Conservation (phyloP, 2,329 filamentous ascomycete genomes). For the Rhytidhysteron rufulum region DNA sequence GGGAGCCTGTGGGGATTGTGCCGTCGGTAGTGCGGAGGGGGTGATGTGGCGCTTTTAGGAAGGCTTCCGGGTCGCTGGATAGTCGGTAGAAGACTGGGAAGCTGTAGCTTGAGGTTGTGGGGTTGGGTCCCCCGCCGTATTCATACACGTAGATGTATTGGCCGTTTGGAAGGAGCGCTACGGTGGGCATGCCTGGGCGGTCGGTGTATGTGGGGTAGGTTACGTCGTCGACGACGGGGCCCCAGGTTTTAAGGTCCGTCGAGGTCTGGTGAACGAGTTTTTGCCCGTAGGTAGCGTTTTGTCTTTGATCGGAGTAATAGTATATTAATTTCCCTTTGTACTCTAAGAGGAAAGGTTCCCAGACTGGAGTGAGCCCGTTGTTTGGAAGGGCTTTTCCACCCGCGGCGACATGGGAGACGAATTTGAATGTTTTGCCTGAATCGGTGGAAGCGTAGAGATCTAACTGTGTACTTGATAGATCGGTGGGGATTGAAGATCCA, state of each 20-base stretch:
- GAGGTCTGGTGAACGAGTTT: slow-evolving; percentile 64
- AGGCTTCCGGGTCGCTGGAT: slow-evolving; percentile 44
- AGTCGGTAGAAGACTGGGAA: slow-evolving; percentile 55
- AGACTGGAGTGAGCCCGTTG: slow-evolving; percentile 65
- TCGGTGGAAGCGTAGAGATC: slow-evolving; percentile 66
- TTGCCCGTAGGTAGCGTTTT: slow-evolving; percentile 59
- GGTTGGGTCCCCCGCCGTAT: slow-evolving; percentile 48
- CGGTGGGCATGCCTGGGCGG: slow-evolving; percentile 65
- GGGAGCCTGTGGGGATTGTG: slow-evolving; percentile 44
- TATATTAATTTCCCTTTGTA: slow-evolving; percentile 58
- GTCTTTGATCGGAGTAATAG: slow-evolving; percentile 71
- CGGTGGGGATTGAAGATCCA: slow-evolving; percentile 56
- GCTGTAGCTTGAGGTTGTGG: slow-evolving; percentile 21
- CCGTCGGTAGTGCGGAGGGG: slow-evolving; percentile 44
- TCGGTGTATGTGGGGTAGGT: slow-evolving; percentile 59
- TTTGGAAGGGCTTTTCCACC: slow-evolving; percentile 60
- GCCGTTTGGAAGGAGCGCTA: slow-evolving; percentile 56
- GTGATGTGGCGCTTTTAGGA: slow-evolving; percentile 38
- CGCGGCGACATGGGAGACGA: slow-evolving; percentile 61
- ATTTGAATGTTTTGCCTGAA: slow-evolving; percentile 60
- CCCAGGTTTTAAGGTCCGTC: slow-evolving; percentile 59
- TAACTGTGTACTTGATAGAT: slow-evolving; percentile 62
- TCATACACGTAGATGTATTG: slow-evolving; percentile 65
- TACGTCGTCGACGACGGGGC: slow-evolving; percentile 58
- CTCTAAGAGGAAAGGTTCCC: slow-evolving; percentile 66